phyloP scores from a whole-genome alignment of 331 rosid genomes.

The Malus hybrid region DNA sequence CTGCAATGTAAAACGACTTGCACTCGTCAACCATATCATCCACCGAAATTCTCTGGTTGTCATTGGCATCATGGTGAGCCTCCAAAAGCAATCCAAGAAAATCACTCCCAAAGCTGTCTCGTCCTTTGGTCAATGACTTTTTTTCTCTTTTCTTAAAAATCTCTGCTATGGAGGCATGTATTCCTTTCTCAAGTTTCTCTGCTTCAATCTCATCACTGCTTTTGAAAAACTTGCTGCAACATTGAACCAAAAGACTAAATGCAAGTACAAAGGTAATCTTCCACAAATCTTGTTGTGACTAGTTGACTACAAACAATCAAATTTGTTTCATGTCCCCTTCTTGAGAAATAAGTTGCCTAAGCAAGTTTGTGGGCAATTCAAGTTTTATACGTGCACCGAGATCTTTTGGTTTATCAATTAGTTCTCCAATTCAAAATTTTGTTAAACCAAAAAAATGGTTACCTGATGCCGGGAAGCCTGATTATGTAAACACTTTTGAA shows the following conservation, averaged over 20 bases:
- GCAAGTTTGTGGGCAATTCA: no score
- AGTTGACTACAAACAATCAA: no score
- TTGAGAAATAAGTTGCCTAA: no score
- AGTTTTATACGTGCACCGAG: no score
- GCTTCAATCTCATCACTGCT: constrained; percentile 14
- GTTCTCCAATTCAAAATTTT: no score
- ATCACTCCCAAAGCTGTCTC: constrained; percentile 17
- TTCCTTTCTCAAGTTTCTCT: constrained; percentile 11
- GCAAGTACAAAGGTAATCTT: neutral
- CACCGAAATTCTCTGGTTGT: neutral
- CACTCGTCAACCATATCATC: neutral
- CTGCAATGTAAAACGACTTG: neutral
- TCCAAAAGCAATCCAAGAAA: constrained; percentile 4
- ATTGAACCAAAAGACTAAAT: neutral
- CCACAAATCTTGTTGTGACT: neutral
- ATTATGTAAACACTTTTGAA: neutral
- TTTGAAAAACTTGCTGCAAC: constrained; percentile 17
- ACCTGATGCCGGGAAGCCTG: constrained; percentile 1
- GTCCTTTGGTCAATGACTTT: neutral
- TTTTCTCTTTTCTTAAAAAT: neutral
- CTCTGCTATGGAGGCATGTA: neutral
- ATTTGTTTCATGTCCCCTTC: no score
- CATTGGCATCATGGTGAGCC: constrained; percentile 16
- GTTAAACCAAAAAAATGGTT: neutral
- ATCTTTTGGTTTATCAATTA: no score